These are phyloP conservation scores for Salisapilia sapeloensis DNA, from an alignment of 352 stramenopile species.

Conservation along the genomic window DNA sequence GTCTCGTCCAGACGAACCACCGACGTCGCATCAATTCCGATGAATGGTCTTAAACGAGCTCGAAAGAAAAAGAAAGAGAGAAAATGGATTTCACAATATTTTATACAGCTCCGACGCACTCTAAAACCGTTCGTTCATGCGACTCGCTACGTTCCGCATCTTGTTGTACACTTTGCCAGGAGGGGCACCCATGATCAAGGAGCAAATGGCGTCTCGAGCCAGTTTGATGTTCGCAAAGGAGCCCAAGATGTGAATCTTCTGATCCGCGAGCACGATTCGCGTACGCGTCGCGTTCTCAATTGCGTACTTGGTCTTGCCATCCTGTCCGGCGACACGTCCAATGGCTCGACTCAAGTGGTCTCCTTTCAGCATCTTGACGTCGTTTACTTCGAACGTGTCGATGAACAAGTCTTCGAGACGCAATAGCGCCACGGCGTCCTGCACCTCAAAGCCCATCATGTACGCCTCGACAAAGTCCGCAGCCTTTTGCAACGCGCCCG, in stretches of 20 bases:
- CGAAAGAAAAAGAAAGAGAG: neutral
- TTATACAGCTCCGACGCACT: neutral
- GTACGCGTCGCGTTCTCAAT: slow-evolving; percentile 99
- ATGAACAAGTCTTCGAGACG: slow-evolving; percentile 97
- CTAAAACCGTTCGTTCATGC: slow-evolving; percentile 96
- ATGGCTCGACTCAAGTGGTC: slow-evolving; percentile 98
- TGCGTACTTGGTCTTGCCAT: slow-evolving; percentile 98
- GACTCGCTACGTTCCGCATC: slow-evolving; percentile 97
- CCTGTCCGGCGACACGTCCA: slow-evolving; percentile 95
- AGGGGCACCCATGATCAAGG: slow-evolving; percentile 91
- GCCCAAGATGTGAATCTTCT: slow-evolving; percentile 97
- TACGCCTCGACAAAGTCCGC: slow-evolving; percentile 97
- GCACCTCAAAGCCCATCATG: slow-evolving; percentile 99
- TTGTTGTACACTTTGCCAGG: slow-evolving; percentile 99
- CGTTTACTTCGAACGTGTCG: slow-evolving; percentile 97
- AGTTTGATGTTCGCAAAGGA: slow-evolving; percentile 98
- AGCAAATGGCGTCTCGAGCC: slow-evolving; percentile 83
- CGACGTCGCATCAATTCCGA: slow-evolving; percentile 10
- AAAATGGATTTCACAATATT: slow-evolving; percentile 1
- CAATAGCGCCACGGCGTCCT: slow-evolving; percentile 94
- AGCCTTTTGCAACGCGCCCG: slow-evolving; percentile 92
- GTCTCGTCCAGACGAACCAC: slow-evolving; percentile 37
- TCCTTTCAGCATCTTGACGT: slow-evolving; percentile 95
- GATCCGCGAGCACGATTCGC: slow-evolving; percentile 96
- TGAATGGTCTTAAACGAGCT: slow-evolving; percentile 2